Conservation (phyloP, 139 green algal genomes). For the Tetraselmis striata region DNA sequence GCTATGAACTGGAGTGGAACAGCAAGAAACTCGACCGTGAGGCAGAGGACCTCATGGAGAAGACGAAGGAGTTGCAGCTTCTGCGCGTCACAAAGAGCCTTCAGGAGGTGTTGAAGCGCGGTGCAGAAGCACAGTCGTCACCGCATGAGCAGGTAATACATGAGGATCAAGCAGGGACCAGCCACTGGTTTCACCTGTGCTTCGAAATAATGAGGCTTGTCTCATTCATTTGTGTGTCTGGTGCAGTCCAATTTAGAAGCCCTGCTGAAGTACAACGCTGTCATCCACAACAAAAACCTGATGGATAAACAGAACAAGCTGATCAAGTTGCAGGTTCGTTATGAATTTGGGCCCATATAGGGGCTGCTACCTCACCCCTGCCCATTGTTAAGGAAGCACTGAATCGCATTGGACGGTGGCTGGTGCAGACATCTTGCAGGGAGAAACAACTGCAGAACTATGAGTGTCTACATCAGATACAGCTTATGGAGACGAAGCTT, state of each 20-base stretch:
- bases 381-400: too few species aligned
- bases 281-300: background rate
- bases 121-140: background rate
- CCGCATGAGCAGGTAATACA: background rate
- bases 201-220: background rate
- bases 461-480: background rate
- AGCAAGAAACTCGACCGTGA: constrained; percentile 30
- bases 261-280: background rate
- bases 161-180: constrained; percentile 26
- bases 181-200: background rate
- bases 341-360: too few species aligned
- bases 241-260: background rate
- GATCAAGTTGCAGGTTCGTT: too few species aligned
- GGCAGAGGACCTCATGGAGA: constrained; percentile 49
- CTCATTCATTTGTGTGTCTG: background rate
- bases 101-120: constrained; percentile 35
- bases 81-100: constrained; percentile 64
- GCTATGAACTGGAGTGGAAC: constrained; percentile 68
- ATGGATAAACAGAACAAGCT: background rate
- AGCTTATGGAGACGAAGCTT: background rate
- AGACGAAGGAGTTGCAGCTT: constrained; percentile 68
- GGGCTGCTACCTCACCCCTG: too few species aligned
- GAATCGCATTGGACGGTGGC: too few species aligned
- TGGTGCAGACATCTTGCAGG: background rate
- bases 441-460: background rate